Evolutionary conservation across 1,284 basidiomycete species (phyloP).

Genomic region (Vanrija humicola): DNA sequence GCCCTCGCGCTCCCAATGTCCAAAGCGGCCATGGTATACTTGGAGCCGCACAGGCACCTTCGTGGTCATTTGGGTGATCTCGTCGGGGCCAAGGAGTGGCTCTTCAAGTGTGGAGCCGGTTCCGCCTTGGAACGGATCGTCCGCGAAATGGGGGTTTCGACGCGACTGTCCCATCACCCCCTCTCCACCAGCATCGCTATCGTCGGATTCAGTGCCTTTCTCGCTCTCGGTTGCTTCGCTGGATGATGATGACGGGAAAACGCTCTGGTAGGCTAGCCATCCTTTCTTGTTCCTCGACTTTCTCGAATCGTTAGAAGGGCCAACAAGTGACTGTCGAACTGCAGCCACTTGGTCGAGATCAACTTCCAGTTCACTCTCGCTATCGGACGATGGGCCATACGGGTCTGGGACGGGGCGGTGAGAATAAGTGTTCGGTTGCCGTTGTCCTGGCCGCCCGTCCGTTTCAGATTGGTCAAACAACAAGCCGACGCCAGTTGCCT

Average conservation of each 20-base stretch:
- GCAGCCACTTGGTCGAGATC: slow-evolving; percentile 35
- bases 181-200: slow-evolving; percentile 23
- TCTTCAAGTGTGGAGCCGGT: slow-evolving; percentile 24
- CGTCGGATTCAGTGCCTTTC: slow-evolving; percentile 33
- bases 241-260: slow-evolving; percentile 44
- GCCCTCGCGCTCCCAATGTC: slow-evolving; percentile 45
- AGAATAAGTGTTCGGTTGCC: background rate
- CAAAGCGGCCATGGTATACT: slow-evolving; percentile 46
- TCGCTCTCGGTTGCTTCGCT: slow-evolving; percentile 34
- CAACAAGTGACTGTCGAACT: slow-evolving; percentile 28
- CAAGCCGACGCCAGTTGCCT: slow-evolving; percentile 25
- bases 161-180: slow-evolving; percentile 31
- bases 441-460: background rate
- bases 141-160: background rate
- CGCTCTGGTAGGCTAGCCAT: slow-evolving; percentile 49
- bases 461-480: slow-evolving; percentile 24
- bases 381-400: slow-evolving; percentile 36
- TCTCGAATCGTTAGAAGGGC: background rate
- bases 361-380: slow-evolving; percentile 29
- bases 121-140: background rate
- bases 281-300: slow-evolving; percentile 30
- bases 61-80: slow-evolving; percentile 19
- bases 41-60: slow-evolving; percentile 40
- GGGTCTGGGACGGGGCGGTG: slow-evolving; percentile 32
- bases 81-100: slow-evolving; percentile 36